A percentile compares a stretch with the other conserved stretches of the same genome.
Conservation (phyloP, 2,329 filamentous ascomycete genomes). For the Fusarium sp. region DNA sequence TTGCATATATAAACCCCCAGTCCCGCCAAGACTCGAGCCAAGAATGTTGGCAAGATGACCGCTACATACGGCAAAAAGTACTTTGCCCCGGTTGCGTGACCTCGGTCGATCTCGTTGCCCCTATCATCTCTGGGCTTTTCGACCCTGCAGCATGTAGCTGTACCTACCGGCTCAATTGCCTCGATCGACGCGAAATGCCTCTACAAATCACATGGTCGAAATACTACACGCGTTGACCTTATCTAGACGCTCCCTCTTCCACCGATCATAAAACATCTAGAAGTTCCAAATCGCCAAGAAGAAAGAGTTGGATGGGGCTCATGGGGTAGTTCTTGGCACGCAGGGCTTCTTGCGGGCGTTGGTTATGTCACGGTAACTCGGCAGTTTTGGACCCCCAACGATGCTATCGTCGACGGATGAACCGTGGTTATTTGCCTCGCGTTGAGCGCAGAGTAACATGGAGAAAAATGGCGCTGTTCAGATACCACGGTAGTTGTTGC, state of each 20-base stretch:
- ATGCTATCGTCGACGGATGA: not conserved
- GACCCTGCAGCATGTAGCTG: not conserved
- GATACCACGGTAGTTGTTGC: not conserved
- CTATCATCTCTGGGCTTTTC: not conserved
- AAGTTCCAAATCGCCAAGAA: conserved; percentile 2
- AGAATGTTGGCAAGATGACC: conserved; percentile 19
- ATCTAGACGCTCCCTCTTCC: not conserved
- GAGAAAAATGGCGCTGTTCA: not conserved
- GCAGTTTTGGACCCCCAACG: not conserved
- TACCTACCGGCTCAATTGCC: not conserved
- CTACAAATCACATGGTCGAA: not conserved
- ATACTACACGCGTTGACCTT: not conserved
- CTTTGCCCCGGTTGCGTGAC: not conserved
- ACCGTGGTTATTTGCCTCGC: not conserved
- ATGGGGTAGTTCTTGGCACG: not conserved
- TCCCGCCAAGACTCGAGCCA: conserved; percentile 24
- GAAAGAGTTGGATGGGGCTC: not conserved
- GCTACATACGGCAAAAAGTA: not conserved
- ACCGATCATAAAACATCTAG: not conserved
- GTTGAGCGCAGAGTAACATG: no score
- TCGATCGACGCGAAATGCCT: not conserved
- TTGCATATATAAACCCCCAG: conserved; percentile 17
- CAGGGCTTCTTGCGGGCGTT: conserved; percentile 17
- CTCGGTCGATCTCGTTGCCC: conserved; percentile 13
- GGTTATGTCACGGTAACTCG: not conserved